Evolutionary conservation across 371 early-diverging fungal species (phyloP), one percentile per base, ranked within the genome.

Genomic region (Rhizomucor pusillus): DNA sequence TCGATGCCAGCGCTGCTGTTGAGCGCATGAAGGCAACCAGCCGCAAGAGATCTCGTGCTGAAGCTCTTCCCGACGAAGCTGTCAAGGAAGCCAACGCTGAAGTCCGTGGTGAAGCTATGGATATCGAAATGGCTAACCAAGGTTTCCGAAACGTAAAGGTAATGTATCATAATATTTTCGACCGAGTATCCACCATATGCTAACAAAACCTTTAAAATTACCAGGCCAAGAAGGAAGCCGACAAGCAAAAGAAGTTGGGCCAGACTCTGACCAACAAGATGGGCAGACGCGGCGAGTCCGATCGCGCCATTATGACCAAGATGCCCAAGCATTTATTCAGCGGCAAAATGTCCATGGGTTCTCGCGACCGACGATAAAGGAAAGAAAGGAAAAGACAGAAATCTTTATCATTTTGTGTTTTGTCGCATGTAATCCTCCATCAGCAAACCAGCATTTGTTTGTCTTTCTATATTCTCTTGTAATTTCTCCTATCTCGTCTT

Each of bases 261-360:
- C 90, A 92, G 66, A 84, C 88, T 53, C 77, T 72, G 43, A 66
- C 82, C 66, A 90, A 90, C 71, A 75, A 85, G 62, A 66, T 83
- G 55, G 98, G 94, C 57, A 90, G 89, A 66, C 82, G 85, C 36
- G 97, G 97, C 63, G 99, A 99, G 73, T 77, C 94, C 24, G 99
- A 99, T 68, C 86, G 99, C 65, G 74, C 69, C 19, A 93, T 98
- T 48, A 69, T 71, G 50, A 84, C 82, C 57, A 95, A 94, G 84
- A 90, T 87, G 90, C 99, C 99, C 54, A 96, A 96, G 84, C 98
- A 99, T 70, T 80, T 99, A 82, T 96, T 95, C 71, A 75, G 92
- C 39, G 94, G 96, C 65, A 98, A 98, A 83, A 82, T 93, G 56
- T 79, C 82, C 51, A 79, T 77, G 55, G 93, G 93, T 57, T 83